Evolutionary conservation across 139 green algal species (phyloP).

Genomic region (Trebouxia sp.): DNA sequence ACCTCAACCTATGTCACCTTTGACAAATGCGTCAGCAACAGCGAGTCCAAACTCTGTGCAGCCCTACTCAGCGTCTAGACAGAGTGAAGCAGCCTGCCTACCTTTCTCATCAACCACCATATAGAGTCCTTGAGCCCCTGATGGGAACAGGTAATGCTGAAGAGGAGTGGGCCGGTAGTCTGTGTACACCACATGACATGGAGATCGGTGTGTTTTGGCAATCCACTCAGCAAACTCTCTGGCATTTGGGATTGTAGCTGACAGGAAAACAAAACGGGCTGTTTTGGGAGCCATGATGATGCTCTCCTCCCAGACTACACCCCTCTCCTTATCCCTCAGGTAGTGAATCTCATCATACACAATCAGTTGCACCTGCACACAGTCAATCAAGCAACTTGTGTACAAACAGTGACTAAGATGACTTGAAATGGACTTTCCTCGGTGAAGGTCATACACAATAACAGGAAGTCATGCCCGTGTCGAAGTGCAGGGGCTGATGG

Average conservation of each 20-base stretch:
- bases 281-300: slow-evolving; percentile 60
- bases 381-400: no score
- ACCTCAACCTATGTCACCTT: no score
- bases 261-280: slow-evolving; percentile 78
- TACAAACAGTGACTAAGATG: no score
- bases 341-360: slow-evolving; percentile 78
- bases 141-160: slow-evolving; percentile 80
- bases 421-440: no score
- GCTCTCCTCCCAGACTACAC: slow-evolving; percentile 85
- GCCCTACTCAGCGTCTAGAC: no score
- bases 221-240: slow-evolving; percentile 84
- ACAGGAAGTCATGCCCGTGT: no score
- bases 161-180: slow-evolving; percentile 84
- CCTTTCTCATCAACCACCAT: slow-evolving; percentile 67
- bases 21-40: no score
- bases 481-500: no score
- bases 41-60: no score
- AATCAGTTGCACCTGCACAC: slow-evolving; percentile 48
- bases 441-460: no score
- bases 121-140: slow-evolving; percentile 67
- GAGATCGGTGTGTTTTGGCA: slow-evolving; percentile 62
- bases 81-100: no score
- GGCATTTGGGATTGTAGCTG: slow-evolving; percentile 83
- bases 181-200: slow-evolving; percentile 80
- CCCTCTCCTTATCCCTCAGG: slow-evolving; percentile 74